Evolutionary conservation across 2,329 filamentous ascomycete species (phyloP).

Genomic region (Beauveria australis): DNA sequence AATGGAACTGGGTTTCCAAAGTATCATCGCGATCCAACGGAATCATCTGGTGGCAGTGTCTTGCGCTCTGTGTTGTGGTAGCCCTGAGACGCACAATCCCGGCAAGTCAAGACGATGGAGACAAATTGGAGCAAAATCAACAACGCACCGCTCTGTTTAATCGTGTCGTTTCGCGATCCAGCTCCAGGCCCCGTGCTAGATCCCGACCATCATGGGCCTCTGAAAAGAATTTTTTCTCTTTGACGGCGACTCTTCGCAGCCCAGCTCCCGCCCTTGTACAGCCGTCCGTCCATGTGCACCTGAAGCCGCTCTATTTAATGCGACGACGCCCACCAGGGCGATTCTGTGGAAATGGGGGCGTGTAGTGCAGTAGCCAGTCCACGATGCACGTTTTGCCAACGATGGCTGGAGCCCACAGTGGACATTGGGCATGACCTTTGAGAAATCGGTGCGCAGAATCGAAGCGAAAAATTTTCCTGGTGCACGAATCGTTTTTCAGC

Average conservation of each 20-base stretch:
- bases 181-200: not conserved
- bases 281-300: not conserved
- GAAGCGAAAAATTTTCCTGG: not conserved
- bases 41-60: not conserved
- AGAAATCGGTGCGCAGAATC: not conserved
- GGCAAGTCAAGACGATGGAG: not conserved
- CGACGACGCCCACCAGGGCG: not conserved
- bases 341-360: conserved; percentile 4
- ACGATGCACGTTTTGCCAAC: conserved; percentile 6
- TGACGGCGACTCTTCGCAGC: not conserved
- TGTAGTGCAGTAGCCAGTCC: conserved; percentile 5
- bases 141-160: not conserved
- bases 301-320: not conserved
- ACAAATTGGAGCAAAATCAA: not conserved
- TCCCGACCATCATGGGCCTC: not conserved
- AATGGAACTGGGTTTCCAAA: not conserved
- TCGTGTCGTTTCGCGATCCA: not conserved
- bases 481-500: not conserved
- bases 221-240: not conserved
- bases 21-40: not conserved
- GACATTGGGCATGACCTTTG: not conserved
- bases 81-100: not conserved
- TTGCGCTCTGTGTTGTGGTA: not conserved
- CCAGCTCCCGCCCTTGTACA: not conserved
- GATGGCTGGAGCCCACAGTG: not conserved